Base-by-base conservation (phyloP, 768 basidiomycete genomes). In the Trametes sanguinea region DNA sequence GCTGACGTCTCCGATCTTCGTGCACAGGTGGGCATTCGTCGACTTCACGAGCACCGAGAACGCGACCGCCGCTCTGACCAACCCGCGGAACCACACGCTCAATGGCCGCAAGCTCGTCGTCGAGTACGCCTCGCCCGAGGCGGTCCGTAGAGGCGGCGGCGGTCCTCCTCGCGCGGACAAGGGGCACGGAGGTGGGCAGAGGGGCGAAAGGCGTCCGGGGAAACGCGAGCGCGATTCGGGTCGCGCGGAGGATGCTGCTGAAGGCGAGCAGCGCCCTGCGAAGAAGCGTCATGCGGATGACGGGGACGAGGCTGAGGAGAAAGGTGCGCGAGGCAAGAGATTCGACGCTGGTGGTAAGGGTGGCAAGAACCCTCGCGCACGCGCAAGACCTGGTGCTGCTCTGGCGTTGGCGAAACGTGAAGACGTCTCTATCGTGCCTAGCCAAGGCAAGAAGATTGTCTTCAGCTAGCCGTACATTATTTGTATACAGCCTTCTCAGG, bases 81-180 rank as follows among this genome's bases (percentile, higher is more conserved):
- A 97, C 68, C 83, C 87, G 54, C 85, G 87, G 69, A 97, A 97
- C 73, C 91, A 94, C 74, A 83, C 81, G 46, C 80, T 96, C 53
- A 83, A 92, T 72, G 94, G 94, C 7, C 83, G 95, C 51, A 85
- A 89, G 53, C 84, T 99, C 54, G 87, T 90, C 4, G 85, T 98
- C 33, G 91, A 95, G 75, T 95, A 88, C 65, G 94, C 94, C n/a
- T 87, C 89, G 42, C 81, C 89, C 7, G 93, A 95, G 13, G 94
- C 94, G 6, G 92, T 95, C 39, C 85, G 91, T 17, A 84, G 94
- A 4, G 92, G 94, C n/a, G 87, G 85, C 32, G 70, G 62, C 30
- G 69, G 57, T 35, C 64, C 42, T 47, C 63, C 64, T 11, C 51
- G 54, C 43, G 53, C 60, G 30, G 65, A 62, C 37, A 54, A 52